Evolutionary conservation across 2,329 filamentous ascomycete species (phyloP), one percentile per base, ranked within the genome.

Genomic region (Fusarium heterosporum): DNA sequence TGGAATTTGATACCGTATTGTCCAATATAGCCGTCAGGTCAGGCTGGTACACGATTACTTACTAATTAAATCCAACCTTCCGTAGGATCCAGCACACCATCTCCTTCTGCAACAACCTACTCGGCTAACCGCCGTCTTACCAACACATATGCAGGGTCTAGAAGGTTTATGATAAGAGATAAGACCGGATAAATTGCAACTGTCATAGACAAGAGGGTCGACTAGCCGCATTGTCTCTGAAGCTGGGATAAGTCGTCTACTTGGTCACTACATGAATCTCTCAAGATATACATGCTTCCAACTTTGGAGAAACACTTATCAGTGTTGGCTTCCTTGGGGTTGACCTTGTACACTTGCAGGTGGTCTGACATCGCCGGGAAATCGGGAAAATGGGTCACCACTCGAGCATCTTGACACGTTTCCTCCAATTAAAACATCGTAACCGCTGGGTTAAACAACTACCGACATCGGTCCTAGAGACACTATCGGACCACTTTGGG

Each of bases 401-500:
- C 22, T 22, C 22, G 22, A 22, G 22, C 22, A 22, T 22, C 4
- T 22, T 22, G 22, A 26, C 30, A 34, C 45, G 14, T 42, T 19
- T 16, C 34, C 19, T 40, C 13, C n/a, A n/a, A n/a, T n/a, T 36
- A n/a, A n/a, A 22, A 22, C 22, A 6, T 22, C 22, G 22, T 22
- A 36, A 17, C 16, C 34, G 8, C 16, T n/a, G n/a, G 34, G 34
- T n/a, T 9, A 10, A 36, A 36, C 16, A 63, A 46, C 51, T 63
- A 64, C 59, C 60, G 60, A 47, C 26, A 51, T 47, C 40, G 36
- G 29, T 36, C 14, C 59, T 40, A 63, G 45, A 26, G 30, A 32
- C 29, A 30, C 29, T 17, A 19, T 64, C 45, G 64, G 59, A 17
- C 60, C 60, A 63, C 40, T 47, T 63, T 63, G 59, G 60, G 45